These are phyloP conservation scores for Cicer chorassanicum DNA, from an alignment of 306 rosid genomes.

Conservation along the genomic window DNA sequence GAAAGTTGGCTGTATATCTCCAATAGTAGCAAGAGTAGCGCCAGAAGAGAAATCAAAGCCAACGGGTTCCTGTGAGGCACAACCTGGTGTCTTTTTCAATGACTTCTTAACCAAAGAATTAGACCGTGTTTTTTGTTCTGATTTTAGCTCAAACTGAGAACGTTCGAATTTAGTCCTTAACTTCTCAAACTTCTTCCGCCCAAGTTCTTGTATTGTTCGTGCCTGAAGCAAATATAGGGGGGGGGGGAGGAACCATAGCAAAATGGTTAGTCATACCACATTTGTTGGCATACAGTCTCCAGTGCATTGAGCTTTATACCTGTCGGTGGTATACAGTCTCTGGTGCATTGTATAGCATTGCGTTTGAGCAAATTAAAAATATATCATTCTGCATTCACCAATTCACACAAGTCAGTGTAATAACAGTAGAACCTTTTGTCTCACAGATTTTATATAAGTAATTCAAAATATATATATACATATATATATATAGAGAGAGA, in stretches of 20 bases:
- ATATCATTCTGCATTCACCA: conserved; percentile 81
- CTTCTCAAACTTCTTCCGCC: conserved; percentile 80
- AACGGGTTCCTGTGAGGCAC: conserved; percentile 72
- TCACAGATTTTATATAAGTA: conserved; percentile 20
- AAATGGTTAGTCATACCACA: conserved; percentile 1
- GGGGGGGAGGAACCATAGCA: conserved; percentile 32
- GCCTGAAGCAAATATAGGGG: conserved; percentile 64
- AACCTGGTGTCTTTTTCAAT: conserved; percentile 67
- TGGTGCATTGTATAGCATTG: conserved; percentile 89
- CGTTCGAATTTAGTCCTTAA: conserved; percentile 59
- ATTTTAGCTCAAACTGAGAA: conserved; percentile 70
- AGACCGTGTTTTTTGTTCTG: conserved; percentile 66
- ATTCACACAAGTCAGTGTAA: conserved; percentile 44
- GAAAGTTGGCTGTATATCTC: conserved; percentile 63
- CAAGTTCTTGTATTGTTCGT: conserved; percentile 92
- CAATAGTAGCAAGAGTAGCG: conserved; percentile 77
- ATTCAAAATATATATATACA: not conserved
- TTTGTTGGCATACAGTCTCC: conserved; percentile 62
- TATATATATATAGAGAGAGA: not conserved
- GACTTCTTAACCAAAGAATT: conserved; percentile 71
- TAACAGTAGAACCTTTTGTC: conserved; percentile 12
- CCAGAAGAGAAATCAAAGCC: conserved; percentile 91
- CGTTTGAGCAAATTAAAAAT: conserved; percentile 84
- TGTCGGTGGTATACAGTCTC: conserved; percentile 94
- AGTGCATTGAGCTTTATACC: conserved; percentile 64